phyloP scores from a whole-genome alignment of 108 stramenopile genomes.

The Schizochytrium sp. region DNA sequence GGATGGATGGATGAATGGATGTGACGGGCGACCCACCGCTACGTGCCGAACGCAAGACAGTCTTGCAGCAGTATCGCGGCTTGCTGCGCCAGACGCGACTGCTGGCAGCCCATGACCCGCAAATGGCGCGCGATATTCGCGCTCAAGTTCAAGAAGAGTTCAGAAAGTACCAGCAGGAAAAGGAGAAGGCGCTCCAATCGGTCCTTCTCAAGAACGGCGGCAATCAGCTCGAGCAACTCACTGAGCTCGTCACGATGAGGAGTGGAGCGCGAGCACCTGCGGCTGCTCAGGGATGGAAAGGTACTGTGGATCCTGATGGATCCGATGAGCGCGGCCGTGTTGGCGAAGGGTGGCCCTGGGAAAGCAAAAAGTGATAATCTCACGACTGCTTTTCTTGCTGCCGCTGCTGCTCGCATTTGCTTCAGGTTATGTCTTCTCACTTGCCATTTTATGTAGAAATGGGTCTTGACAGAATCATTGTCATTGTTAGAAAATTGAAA shows the following conservation, averaged over 20 bases:
- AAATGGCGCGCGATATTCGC: neutral
- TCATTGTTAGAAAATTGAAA: too few species aligned
- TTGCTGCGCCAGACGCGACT: neutral
- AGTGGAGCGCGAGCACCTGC: neutral
- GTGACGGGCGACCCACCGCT: too few species aligned
- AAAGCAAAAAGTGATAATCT: too few species aligned
- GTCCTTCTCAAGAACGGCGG: neutral
- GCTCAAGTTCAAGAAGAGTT: neutral
- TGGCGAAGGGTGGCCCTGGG: neutral
- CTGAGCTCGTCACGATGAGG: neutral
- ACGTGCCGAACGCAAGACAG: neutral
- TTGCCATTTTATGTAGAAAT: too few species aligned
- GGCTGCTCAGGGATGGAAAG: neutral
- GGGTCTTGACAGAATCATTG: too few species aligned
- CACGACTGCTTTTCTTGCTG: too few species aligned
- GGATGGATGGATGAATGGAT: too few species aligned
- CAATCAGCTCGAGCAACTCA: neutral
- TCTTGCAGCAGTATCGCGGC: neutral
- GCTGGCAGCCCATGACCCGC: neutral
- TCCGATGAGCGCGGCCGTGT: conserved; percentile 4
- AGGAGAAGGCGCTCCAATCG: neutral
- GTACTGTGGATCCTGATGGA: neutral
- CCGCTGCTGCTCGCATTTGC: too few species aligned
- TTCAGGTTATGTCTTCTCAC: too few species aligned
- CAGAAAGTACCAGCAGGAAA: neutral